These are phyloP conservation scores for Silene noctiflora DNA, from an alignment of 179 eudicot species.

Conservation along the genomic window DNA sequence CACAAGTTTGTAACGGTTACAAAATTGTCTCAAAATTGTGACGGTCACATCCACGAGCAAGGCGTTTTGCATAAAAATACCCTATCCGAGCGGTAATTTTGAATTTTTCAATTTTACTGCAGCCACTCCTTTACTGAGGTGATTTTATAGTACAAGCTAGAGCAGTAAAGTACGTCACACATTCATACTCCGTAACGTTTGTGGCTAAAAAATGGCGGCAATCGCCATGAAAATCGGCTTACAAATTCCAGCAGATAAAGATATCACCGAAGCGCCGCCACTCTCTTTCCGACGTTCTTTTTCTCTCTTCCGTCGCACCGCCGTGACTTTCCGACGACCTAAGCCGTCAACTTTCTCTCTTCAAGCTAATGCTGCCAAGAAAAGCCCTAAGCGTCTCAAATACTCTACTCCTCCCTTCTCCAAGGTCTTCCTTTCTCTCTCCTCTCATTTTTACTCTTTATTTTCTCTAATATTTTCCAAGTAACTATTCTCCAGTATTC, in stretches of 20 bases:
- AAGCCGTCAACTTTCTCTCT: slow-evolving; percentile 16
- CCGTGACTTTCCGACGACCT: slow-evolving; percentile 18
- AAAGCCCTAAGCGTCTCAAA: slow-evolving; percentile 85
- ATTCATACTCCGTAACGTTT: not conserved
- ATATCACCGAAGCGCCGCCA: not conserved
- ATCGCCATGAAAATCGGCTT: slow-evolving; percentile 20
- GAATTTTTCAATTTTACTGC: no score
- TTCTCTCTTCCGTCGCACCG: slow-evolving; percentile 8
- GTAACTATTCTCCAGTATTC: not conserved
- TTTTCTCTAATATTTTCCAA: not conserved
- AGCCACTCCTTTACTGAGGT: no score
- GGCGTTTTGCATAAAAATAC: no score
- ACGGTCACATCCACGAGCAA: no score
- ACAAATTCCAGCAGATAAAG: not conserved
- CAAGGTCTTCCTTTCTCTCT: slow-evolving; percentile 38
- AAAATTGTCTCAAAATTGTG: no score
- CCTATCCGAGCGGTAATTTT: no score
- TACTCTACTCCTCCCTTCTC: slow-evolving; percentile 65
- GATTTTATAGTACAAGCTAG: no score
- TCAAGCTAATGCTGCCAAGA: slow-evolving; percentile 39
- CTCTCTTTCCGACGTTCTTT: slow-evolving; percentile 13
- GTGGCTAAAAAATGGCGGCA: slow-evolving; percentile 30
- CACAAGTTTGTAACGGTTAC: no score
- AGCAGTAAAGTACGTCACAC: not conserved
- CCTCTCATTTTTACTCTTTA: not conserved